Evolutionary conservation across 116 monocot species (phyloP), one percentile per base, ranked within the genome.

Genomic region (Cymodocea nodosa): DNA sequence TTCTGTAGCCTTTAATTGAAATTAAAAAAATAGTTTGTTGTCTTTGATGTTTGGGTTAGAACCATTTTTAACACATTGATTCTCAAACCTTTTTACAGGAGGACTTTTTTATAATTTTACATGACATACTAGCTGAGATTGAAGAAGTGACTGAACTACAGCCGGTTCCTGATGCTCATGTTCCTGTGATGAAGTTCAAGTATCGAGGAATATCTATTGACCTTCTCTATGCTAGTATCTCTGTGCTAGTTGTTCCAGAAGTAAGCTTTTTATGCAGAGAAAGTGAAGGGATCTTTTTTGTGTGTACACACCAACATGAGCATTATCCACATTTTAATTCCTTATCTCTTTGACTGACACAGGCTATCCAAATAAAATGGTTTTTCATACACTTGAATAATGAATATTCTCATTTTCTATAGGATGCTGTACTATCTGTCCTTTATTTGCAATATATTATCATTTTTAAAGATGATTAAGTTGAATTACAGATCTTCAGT

Each of bases 171-270:
- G 89, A 98, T 74, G 92, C 98, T 72, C 92, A 92, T 86, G 98
- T 98, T 56, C 98, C 92, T 40, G 89, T 98, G 9, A 89, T 98
- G 98, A 98, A 81, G 68, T 86, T 98, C 58, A 98, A 92, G 67
- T 92, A 92, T 67, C 74, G 61, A 70, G 98, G 89, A 71, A 86
- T 98, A 71, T 88, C 98, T 30, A 98, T 98, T 57, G 98, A 98
- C 56, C 89, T 98, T 76, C 85, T 98, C 20, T 98, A 98, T 86
- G 98, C 98, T 23, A 92, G 98, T 67, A 70, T 91, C 56, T 97
- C 97, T 9, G 81, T 78, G 44, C 70, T 86, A 59, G 84, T 97
- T 62, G 82, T 97, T 77, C 97, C 97, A 49, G 81, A 88, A 73
- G 97, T 91, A 74, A 78, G 85, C 83, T 50, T 25, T 44, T 64